These are phyloP conservation scores for Oxytropis ochrocephala DNA, from an alignment of 306 rosid species.

Conservation along the genomic window DNA sequence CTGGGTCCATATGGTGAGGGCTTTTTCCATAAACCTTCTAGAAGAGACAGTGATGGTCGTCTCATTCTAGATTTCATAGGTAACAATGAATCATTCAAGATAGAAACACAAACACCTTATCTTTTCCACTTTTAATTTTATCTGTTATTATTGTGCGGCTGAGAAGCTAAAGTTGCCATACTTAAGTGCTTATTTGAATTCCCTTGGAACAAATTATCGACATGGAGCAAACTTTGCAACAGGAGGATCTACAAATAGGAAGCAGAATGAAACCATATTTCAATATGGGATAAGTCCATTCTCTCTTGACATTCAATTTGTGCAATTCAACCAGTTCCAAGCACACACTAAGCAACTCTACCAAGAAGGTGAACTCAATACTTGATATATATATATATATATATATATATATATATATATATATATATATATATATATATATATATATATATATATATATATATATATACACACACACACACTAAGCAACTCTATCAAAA, in stretches of 20 bases:
- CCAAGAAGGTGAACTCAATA: constrained; percentile 48
- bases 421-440: too few relatives aligned
- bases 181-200: constrained; percentile 84
- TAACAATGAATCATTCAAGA: not conserved
- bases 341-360: constrained; percentile 54
- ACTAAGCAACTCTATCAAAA: too few relatives aligned
- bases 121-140: too few relatives aligned
- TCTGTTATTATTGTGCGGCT: constrained; percentile 36
- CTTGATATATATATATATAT: too few relatives aligned
- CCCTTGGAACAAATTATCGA: constrained; percentile 69
- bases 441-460: too few relatives aligned
- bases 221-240: constrained; percentile 95
- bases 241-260: constrained; percentile 85
- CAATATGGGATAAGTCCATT: constrained; percentile 85
- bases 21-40: constrained; percentile 62
- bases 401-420: too few relatives aligned
- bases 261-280: constrained; percentile 76
- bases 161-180: constrained; percentile 67
- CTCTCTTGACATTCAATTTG: constrained; percentile 60
- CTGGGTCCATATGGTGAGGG: constrained; percentile 60
- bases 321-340: constrained; percentile 53
- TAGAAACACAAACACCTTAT: not conserved
- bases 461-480: too few relatives aligned
- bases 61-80: constrained; percentile 84
- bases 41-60: constrained; percentile 84